Evolutionary conservation across 371 early-diverging fungal genomes (phyloP), one percentile per base, ranked within the genome.

Genomic region (Mucor racemosus): DNA sequence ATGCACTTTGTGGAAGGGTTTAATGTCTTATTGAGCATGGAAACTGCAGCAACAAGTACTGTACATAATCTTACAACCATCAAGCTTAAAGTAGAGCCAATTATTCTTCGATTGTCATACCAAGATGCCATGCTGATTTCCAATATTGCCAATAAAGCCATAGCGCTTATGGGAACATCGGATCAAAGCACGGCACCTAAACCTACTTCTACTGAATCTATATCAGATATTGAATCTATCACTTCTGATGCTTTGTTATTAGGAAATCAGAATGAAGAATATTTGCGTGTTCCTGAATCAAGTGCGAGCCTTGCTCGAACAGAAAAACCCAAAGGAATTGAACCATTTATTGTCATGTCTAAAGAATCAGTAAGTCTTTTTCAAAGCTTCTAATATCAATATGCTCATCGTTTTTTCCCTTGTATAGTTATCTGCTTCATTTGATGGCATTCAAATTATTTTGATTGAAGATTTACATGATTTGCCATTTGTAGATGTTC

Each of bases 1-100:
- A 70, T 95, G 61, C 88, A 90, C 9, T 91, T 97, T 62, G 89
- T 98, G 56, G 92, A 97, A 60, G 88, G 91, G 48, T 93, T 95
- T 72, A 89, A 92, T 48, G 70, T 94, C 13, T 81, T 85, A 1
- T 48, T 92, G 13, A 82, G 84, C 0, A 84, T 94, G 84, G 91
- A 94, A 58, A 84, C 80, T 1, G 57, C 68, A 11, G 69, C 81
- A 0, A 76, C 81, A 15, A 78, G 75, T 11, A 81, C 88, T 1
- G 80, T 85, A 11, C 85, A 84, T 53, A 84, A 70, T 14, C 67
- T 88, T 8, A 88, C 88, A 1, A 79, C 80, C 34, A 84, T 93
- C 9, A 79, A 82, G 0, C 71, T 90, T 19, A 84, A 91, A 54
- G 84, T 94, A 1, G 77, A 88, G 15, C 87, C 87, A 0, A 74